These are phyloP conservation scores for Capronia americana DNA, from an alignment of 2,329 filamentous ascomycete genomes.

Conservation along the genomic window DNA sequence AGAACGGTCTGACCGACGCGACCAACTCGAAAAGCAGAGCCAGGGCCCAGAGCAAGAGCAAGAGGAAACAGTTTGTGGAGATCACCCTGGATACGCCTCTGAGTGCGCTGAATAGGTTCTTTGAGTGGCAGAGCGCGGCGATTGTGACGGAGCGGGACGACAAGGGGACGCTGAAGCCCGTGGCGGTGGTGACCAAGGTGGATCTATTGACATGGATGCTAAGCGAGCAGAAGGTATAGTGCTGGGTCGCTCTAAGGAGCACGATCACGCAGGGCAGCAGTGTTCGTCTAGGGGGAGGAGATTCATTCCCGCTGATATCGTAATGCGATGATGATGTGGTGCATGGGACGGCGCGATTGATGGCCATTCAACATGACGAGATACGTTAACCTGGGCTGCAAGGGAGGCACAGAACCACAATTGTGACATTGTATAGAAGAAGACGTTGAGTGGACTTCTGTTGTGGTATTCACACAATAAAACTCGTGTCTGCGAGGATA, in stretches of 20 bases:
- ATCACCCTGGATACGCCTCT: constrained; percentile 91
- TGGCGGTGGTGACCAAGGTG: constrained; percentile 91
- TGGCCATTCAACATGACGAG: constrained; percentile 9
- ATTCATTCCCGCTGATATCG: neutral
- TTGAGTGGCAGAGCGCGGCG: constrained; percentile 91
- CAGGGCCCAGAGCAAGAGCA: constrained; percentile 12
- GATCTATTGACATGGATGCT: constrained; percentile 93
- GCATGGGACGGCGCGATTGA: neutral
- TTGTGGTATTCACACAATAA: constrained; percentile 13
- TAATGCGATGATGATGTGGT: neutral
- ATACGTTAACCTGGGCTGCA: neutral
- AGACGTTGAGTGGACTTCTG: neutral
- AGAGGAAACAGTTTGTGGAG: constrained; percentile 79
- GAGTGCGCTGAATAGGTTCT: constrained; percentile 80
- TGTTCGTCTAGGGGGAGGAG: neutral
- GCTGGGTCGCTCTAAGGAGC: neutral
- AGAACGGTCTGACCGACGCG: neutral
- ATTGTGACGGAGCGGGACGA: constrained; percentile 81
- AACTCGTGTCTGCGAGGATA: constrained; percentile 15
- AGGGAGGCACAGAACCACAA: neutral
- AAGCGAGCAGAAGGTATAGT: constrained; percentile 58
- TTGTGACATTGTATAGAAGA: neutral
- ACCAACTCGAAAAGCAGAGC: neutral
- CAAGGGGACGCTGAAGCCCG: constrained; percentile 69
- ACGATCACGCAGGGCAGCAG: neutral